phyloP scores from a whole-genome alignment of 495 filamentous ascomycete species.

The Trichocladium antarcticum region DNA sequence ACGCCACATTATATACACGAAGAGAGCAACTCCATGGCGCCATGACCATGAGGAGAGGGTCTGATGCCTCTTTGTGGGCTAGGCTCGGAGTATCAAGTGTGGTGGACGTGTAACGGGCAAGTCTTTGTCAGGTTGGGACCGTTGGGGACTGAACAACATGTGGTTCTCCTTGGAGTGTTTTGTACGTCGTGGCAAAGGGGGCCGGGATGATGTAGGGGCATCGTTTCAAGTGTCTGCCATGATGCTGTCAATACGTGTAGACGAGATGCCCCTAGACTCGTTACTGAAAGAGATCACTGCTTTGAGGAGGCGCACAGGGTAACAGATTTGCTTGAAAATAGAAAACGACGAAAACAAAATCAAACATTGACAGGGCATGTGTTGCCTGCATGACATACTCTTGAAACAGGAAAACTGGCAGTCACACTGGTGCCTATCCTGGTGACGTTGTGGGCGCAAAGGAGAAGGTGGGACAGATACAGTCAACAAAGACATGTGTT shows the following conservation, averaged over 20 bases:
- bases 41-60: background rate
- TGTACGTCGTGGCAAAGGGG: background rate
- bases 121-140: background rate
- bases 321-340: too few relatives aligned
- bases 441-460: too few relatives aligned
- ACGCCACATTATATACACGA: background rate
- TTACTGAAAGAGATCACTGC: too few relatives aligned
- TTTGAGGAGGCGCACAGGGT: too few relatives aligned
- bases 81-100: background rate
- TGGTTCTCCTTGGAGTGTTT: background rate
- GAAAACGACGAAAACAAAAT: background rate
- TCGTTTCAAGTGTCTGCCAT: background rate
- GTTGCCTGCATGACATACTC: too few relatives aligned
- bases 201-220: background rate
- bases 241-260: background rate
- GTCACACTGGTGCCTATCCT: too few relatives aligned
- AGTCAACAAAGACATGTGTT: too few relatives aligned
- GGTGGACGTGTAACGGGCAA: background rate
- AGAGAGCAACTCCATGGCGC: background rate
- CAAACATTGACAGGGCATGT: too few relatives aligned
- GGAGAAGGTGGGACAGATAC: too few relatives aligned
- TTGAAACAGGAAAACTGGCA: too few relatives aligned
- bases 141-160: background rate
- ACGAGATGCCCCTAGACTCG: background rate
- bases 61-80: background rate